Percentiles rank a stretch among this genome's conserved stretches.
Evolutionary conservation across 805 yeast species (phyloP).

Genomic region (Candida manassasensis): DNA sequence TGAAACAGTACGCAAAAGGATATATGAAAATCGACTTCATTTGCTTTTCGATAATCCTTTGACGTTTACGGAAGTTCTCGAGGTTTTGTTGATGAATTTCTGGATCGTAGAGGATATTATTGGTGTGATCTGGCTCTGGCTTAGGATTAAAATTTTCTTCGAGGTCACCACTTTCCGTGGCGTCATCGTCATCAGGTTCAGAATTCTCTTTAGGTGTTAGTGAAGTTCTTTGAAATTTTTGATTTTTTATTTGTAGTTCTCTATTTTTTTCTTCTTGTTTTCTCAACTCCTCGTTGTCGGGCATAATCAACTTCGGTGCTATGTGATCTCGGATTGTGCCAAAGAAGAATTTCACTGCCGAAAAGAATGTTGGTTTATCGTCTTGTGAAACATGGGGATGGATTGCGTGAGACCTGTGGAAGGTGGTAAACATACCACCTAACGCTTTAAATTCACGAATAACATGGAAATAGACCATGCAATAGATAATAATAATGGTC

Average conservation of each 20-base stretch:
- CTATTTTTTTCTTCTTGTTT: constrained; percentile 1
- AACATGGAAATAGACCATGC: constrained; percentile 69
- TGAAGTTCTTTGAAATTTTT: not conserved
- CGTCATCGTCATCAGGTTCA: constrained; percentile 25
- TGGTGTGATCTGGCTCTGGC: constrained; percentile 18
- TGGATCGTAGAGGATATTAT: constrained; percentile 22
- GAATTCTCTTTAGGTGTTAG: constrained; percentile 11
- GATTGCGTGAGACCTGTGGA: constrained; percentile 17
- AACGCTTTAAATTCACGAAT: constrained; percentile 54
- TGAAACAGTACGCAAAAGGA: constrained; percentile 72
- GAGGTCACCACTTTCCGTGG: constrained; percentile 17
- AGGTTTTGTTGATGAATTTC: constrained; percentile 58
- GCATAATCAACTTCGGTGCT: constrained; percentile 25
- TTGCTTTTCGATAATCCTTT: constrained; percentile 67
- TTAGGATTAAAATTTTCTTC: constrained; percentile 22
- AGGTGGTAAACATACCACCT: constrained; percentile 41
- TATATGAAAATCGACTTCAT: constrained; percentile 76
- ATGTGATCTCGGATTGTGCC: constrained; percentile 17
- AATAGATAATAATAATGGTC: constrained; percentile 58
- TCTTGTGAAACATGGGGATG: constrained; percentile 10
- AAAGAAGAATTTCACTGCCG: constrained; percentile 27
- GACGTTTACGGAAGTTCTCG: constrained; percentile 56
- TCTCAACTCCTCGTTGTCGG: constrained; percentile 15
- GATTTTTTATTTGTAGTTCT: constrained; percentile 1
- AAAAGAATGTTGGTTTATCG: constrained; percentile 29